Evolutionary conservation across 2,329 filamentous ascomycete genomes (phyloP), one percentile per base, ranked within the genome.

Genomic region (Hymenoscyphus scutula): DNA sequence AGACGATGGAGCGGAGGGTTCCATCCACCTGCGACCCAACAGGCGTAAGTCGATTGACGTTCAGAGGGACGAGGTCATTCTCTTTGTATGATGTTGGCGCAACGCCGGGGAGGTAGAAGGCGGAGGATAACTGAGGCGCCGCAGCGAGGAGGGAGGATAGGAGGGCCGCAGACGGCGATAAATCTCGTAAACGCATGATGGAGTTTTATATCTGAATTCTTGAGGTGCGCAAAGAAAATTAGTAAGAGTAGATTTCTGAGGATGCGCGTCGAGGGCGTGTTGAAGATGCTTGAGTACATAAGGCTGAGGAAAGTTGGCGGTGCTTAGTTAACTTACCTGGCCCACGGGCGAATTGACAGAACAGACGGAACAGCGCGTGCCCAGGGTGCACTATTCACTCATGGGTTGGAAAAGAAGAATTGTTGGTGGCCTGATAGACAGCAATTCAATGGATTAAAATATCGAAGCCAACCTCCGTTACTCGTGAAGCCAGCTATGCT

Each of bases 21-120:
- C 89, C 85, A 77, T 97, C 92, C 67, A 85, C 83, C 64, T 85
- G 82, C 51, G 90, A 89, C 54, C 92, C 87, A 54, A 93, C 87
- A 3, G 95, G 94, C 51, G 91, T 95, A 71, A 99, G 89, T 74
- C 89, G 89, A 79, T 99, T 99, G 76, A 99, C 95, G 73, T 91
- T 89, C 56, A 99, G 84, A 27, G 93, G 91, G 27, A 99, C 95
- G 29, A 79, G 79, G 71, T 95, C 90, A 73, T 87, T 90, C 59
- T 81, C 79, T 72, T 90, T 87, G 81, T 99, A 99, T 62, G 94
- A 94, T 53, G 92, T 96, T 25, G 95, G 95, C 68, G 94, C 93
- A 70, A 97, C 92, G 70, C 95, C 95, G 41, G 94, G 95, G 48
- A 99, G 90, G 79, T 99, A 99, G 80, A 98, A 99, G 61, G 92